A percentile compares a stretch with the other conserved stretches of the same genome.
These are phyloP conservation scores for Calonectria leucothoes DNA, from an alignment of 2,329 filamentous ascomycete genomes.

Conservation along the genomic window DNA sequence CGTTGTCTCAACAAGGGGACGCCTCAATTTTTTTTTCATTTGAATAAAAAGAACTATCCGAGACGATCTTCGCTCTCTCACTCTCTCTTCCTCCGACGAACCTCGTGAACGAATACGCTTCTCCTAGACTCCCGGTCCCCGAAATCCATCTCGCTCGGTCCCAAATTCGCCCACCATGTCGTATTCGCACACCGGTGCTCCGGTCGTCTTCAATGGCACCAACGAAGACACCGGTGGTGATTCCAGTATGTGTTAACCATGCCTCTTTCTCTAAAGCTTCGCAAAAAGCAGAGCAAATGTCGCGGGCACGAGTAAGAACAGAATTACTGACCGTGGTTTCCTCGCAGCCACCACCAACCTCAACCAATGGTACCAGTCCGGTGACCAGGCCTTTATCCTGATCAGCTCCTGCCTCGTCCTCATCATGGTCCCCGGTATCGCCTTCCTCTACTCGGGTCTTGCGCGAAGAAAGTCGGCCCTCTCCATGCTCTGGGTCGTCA, in stretches of 20 bases:
- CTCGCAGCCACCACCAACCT: conserved; percentile 82
- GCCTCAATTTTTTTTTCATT: not conserved
- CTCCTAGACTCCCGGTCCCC: not conserved
- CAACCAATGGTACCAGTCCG: conserved; percentile 94
- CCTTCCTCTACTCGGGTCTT: conserved; percentile 96
- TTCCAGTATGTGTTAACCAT: conserved; percentile 70
- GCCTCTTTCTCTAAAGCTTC: not conserved
- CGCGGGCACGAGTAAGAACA: too few relatives aligned
- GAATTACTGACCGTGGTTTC: conserved; percentile 8
- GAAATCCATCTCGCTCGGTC: not conserved
- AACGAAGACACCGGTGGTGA: conserved; percentile 76
- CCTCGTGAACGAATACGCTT: not conserved
- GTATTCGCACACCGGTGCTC: conserved; percentile 69
- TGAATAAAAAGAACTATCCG: not conserved
- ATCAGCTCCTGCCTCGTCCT: conserved; percentile 91
- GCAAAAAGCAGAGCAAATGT: not conserved
- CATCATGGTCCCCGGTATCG: conserved; percentile 96
- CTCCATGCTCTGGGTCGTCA: conserved; percentile 96
- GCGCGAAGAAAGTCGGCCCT: conserved; percentile 98
- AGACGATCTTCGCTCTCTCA: not conserved
- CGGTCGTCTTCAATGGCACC: conserved; percentile 72
- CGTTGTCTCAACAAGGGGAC: not conserved
- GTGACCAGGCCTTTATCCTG: conserved; percentile 95
- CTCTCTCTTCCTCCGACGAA: not conserved
- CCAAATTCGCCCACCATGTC: conserved; percentile 58